Evolutionary conservation across 768 basidiomycete species (phyloP).

Genomic region (Amanita rimosa): DNA sequence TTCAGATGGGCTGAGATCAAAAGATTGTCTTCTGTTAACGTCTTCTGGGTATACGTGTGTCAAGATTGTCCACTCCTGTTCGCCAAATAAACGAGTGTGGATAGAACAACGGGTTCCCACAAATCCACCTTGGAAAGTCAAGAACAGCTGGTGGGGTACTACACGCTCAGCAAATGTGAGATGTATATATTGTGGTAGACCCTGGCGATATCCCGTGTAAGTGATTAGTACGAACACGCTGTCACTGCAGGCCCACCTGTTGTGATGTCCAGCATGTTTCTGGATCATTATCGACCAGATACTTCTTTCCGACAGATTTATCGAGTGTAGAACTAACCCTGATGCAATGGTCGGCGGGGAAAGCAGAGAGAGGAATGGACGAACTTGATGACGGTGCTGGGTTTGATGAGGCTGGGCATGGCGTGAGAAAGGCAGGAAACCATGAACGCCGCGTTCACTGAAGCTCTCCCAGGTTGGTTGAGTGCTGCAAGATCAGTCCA

Average conservation of each 20-base stretch:
- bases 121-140: constrained; percentile 85
- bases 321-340: constrained; percentile 79
- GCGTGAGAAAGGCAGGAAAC: not conserved
- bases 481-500: constrained; percentile 10
- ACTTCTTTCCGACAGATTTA: constrained; percentile 60
- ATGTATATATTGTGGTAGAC: constrained; percentile 67
- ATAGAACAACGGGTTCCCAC: constrained; percentile 59
- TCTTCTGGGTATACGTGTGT: constrained; percentile 67
- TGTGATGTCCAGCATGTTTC: constrained; percentile 85
- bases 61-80: constrained; percentile 37
- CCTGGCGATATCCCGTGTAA: constrained; percentile 30
- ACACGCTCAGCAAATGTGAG: constrained; percentile 44
- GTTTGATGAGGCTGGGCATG: constrained; percentile 22
- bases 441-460: constrained; percentile 6
- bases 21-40: constrained; percentile 61
- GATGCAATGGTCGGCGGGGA: constrained; percentile 3
- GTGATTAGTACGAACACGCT: not conserved
- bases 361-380: constrained; percentile 9
- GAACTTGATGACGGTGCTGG: constrained; percentile 42
- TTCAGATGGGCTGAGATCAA: constrained; percentile 33
- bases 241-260: constrained; percentile 44
- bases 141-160: constrained; percentile 38
- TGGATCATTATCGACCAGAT: constrained; percentile 55
- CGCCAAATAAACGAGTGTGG: constrained; percentile 11
- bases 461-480: constrained; percentile 21